Conservation (phyloP, 2,329 filamentous ascomycete genomes). For the Whalleya microplaca region DNA sequence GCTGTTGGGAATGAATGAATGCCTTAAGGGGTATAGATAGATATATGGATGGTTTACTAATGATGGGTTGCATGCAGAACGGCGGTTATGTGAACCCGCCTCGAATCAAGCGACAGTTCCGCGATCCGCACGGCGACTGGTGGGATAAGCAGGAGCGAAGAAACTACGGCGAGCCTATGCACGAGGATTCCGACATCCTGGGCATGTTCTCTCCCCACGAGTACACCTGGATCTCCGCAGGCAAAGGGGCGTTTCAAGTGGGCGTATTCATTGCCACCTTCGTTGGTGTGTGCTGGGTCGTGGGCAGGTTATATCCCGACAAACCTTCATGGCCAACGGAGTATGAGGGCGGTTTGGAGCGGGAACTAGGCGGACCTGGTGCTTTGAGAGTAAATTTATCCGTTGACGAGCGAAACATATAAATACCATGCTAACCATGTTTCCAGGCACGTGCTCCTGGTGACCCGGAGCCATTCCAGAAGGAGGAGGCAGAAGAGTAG, state of each 20-base stretch:
- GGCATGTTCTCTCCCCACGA: slow-evolving; percentile 88
- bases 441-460: slow-evolving; percentile 57
- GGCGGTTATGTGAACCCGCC: slow-evolving; percentile 83
- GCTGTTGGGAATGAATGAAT: not conserved
- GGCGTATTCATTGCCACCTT: slow-evolving; percentile 68
- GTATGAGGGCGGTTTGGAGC: slow-evolving; percentile 73
- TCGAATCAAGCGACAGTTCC: slow-evolving; percentile 82
- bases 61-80: slow-evolving; percentile 65
- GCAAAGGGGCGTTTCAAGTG: slow-evolving; percentile 70
- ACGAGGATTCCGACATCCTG: slow-evolving; percentile 94
- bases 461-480: slow-evolving; percentile 55
- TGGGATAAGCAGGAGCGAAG: slow-evolving; percentile 97
- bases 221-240: slow-evolving; percentile 80
- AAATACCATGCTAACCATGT: slow-evolving; percentile 17
- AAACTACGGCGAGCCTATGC: slow-evolving; percentile 94
- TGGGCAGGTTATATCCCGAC: slow-evolving; percentile 74
- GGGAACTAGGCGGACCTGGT: slow-evolving; percentile 73
- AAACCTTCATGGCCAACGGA: slow-evolving; percentile 69
- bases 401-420: not conserved
- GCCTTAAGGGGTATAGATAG: not conserved
- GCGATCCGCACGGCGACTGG: slow-evolving; percentile 92
- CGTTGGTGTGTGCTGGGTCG: slow-evolving; percentile 66
- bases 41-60: no score
- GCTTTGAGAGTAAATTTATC: slow-evolving; percentile 63
- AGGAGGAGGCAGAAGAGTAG: slow-evolving; percentile 30